These are phyloP conservation scores for Phyllosticta citriasiana DNA, from an alignment of 2,329 filamentous ascomycete genomes.

Conservation along the genomic window DNA sequence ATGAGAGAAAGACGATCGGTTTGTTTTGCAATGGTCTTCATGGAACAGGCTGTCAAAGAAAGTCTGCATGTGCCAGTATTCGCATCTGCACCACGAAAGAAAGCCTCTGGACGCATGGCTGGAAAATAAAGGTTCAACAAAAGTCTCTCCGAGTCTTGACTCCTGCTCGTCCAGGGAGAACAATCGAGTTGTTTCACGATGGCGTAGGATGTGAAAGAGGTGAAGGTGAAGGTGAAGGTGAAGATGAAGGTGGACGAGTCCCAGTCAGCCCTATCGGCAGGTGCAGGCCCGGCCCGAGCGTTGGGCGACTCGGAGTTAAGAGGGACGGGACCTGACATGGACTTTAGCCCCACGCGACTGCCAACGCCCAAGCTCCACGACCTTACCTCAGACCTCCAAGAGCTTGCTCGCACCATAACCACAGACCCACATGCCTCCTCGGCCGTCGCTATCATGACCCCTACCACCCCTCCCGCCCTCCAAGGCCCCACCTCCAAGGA, in stretches of 20 bases:
- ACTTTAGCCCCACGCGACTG: constrained; percentile 1
- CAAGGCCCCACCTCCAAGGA: constrained; percentile 37
- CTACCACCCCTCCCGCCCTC: constrained; percentile 27
- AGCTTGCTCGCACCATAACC: background rate
- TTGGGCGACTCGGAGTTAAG: constrained; percentile 2
- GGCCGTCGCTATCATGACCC: constrained; percentile 19
- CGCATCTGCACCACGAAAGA: background rate
- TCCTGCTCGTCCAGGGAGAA: background rate
- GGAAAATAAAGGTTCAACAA: background rate
- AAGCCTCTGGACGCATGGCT: background rate
- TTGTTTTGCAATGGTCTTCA: background rate
- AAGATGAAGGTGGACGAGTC: background rate
- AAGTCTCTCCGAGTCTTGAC: background rate
- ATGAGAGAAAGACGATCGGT: background rate
- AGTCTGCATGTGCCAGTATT: background rate
- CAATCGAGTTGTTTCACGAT: background rate
- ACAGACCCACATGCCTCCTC: background rate
- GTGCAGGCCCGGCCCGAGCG: constrained; percentile 8
- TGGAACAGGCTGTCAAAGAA: background rate
- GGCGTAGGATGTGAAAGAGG: background rate
- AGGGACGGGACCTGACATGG: background rate
- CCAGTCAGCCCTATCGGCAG: constrained; percentile 3
- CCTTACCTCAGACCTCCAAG: background rate
- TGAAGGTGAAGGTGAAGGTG: background rate
- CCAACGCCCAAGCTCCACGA: background rate